Base-by-base conservation (phyloP, 2,329 filamentous ascomycete species). In the Penicillium sp. region DNA sequence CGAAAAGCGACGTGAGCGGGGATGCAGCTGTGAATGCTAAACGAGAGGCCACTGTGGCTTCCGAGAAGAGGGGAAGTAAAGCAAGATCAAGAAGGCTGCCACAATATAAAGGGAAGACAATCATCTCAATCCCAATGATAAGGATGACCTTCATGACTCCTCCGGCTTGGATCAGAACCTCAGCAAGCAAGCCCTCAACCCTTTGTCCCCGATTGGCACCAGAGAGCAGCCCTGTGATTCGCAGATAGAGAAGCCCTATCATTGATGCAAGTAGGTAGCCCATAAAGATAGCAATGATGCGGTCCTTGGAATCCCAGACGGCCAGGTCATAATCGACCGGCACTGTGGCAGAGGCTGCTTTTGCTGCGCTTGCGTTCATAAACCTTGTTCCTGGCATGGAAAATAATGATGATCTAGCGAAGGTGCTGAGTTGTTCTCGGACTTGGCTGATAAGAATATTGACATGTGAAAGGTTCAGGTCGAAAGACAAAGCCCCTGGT, bases 101-200 rank as follows among this genome's bases (percentile, higher is more conserved):
- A 67, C 94, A 99, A 71, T 99, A 99, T 1, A 99, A 80, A 0
- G 94, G 94, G 68, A 99, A 99, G 7, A 92, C 86, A 34, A 99
- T 86, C 94, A 99, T 99, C 76, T 99, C 94, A 65, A 99, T 99
- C 61, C 92, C 94, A 61, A 99, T 99, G 66, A 99, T 97, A 57
- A 97, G 78, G 47, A 99, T 96, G 19, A 99, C 94, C 73, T 99
- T 99, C 80, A 97, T 86, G 9, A 99, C 93, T 13, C 95, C 94
- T 39, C 94, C 95, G 44, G 94, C 94, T 79, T 99, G 95, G 59
- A 91, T 87, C 19, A 99, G 80, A 1, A 87, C 81, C 59, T 97
- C 93, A 23, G 93, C 87, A 55, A 76, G 62, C 39, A 97, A 73
- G 7, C 87, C 88, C 70, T 97, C 92, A 4, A 84, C 73, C 57